Percentiles rank a stretch among this genome's conserved stretches.
phyloP scores from a whole-genome alignment of 129 eudicot genomes.

The Glebionis coronaria region DNA sequence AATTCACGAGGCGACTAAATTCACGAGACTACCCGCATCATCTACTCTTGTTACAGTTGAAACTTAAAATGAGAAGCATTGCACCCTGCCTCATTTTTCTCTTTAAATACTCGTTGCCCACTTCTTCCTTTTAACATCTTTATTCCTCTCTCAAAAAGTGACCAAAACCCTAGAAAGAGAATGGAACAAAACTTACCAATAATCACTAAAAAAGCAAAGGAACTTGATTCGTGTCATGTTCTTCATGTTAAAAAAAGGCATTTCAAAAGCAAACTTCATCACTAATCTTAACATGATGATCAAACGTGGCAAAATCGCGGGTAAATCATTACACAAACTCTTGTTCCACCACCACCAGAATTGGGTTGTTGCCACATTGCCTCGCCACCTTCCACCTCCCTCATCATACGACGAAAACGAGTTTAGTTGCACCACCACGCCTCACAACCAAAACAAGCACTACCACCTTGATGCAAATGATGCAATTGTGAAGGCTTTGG shows the following conservation, averaged over 20 bases:
- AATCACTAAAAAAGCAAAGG: conserved; percentile 44
- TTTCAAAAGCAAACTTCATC: conserved; percentile 43
- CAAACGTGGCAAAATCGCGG: conserved; percentile 53
- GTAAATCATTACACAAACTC: conserved; percentile 48
- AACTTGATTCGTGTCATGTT: conserved; percentile 37
- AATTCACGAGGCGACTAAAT: too few relatives aligned
- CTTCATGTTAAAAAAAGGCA: conserved; percentile 50
- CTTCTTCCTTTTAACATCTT: too few relatives aligned
- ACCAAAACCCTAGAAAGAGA: too few relatives aligned
- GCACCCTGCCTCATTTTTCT: too few relatives aligned
- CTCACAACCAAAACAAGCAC: conserved; percentile 12
- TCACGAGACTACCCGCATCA: too few relatives aligned
- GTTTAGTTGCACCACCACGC: conserved; percentile 63
- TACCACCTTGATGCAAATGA: not conserved
- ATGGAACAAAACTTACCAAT: conserved; percentile 46
- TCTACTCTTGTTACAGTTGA: too few relatives aligned
- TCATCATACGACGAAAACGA: not conserved
- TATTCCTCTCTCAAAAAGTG: not conserved
- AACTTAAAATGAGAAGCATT: too few relatives aligned
- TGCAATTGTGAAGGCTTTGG: conserved; percentile 11
- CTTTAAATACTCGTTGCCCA: too few relatives aligned
- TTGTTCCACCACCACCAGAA: conserved; percentile 50
- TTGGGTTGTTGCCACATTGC: conserved; percentile 24
- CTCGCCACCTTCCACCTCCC: not conserved
- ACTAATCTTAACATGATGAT: conserved; percentile 42